Evolutionary conservation across 2,329 filamentous ascomycete species (phyloP).

Genomic region (Xylaria digitata): DNA sequence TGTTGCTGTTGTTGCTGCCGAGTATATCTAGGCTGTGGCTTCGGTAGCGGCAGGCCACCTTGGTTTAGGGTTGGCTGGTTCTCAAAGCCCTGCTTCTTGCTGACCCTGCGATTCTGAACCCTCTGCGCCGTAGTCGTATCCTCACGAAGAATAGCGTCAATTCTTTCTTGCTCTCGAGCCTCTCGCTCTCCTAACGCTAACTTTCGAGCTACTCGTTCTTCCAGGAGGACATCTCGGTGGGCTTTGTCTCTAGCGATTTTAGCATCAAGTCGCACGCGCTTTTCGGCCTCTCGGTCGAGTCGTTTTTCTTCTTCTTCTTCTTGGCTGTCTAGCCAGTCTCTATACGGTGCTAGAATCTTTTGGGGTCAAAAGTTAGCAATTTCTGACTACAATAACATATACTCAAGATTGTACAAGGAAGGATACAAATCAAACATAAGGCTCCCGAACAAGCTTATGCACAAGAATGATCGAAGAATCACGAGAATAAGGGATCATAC

Average conservation of each 20-base stretch:
- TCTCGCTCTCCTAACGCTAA: neutral
- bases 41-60: neutral
- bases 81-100: neutral
- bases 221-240: neutral
- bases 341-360: conserved; percentile 6
- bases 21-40: neutral
- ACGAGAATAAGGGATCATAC: conserved; percentile 10
- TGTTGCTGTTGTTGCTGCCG: neutral
- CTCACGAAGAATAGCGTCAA: neutral
- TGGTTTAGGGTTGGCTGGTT: too few species aligned
- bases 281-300: neutral
- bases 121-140: neutral
- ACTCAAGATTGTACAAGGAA: neutral
- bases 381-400: neutral
- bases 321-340: conserved; percentile 7
- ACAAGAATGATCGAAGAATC: too few species aligned
- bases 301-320: conserved; percentile 2
- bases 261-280: neutral
- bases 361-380: conserved; percentile 1
- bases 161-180: neutral
- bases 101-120: neutral
- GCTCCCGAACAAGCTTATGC: neutral
- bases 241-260: neutral
- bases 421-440: neutral
- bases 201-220: conserved; percentile 9